Evolutionary conservation across 1,284 basidiomycete species (phyloP).

Genomic region (Tetrapyrgos nigripes): DNA sequence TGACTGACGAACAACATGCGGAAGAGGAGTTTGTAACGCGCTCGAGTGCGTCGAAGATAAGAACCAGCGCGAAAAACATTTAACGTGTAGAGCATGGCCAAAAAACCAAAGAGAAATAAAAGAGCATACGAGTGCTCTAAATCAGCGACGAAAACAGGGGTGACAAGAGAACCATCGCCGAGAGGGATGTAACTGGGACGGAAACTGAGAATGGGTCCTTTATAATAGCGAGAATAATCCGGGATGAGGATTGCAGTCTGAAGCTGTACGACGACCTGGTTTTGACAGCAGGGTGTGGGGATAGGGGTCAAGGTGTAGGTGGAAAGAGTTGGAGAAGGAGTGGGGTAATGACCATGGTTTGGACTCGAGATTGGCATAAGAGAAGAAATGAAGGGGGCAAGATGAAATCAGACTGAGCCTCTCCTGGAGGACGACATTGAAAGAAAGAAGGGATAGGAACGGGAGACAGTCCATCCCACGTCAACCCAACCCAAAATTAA

Average conservation of each 20-base stretch:
- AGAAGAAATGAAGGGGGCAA: neutral
- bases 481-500: slow-evolving; percentile 3
- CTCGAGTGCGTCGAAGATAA: slow-evolving; percentile 60
- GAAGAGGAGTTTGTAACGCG: slow-evolving; percentile 67
- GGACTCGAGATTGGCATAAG: neutral
- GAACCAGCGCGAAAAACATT: slow-evolving; percentile 59
- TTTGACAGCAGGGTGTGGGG: slow-evolving; percentile 37
- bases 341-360: too few species aligned
- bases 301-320: slow-evolving; percentile 35
- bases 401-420: neutral
- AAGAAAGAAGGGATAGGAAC: neutral
- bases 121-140: slow-evolving; percentile 47
- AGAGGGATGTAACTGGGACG: slow-evolving; percentile 55
- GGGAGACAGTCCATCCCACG: slow-evolving; percentile 1
- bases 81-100: slow-evolving; percentile 58
- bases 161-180: slow-evolving; percentile 64
- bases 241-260: slow-evolving; percentile 56
- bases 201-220: slow-evolving; percentile 45
- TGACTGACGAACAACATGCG: slow-evolving; percentile 64
- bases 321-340: slow-evolving; percentile 17
- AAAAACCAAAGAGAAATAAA: slow-evolving; percentile 54
- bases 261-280: slow-evolving; percentile 54
- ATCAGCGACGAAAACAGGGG: slow-evolving; percentile 52
- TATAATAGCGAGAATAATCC: slow-evolving; percentile 54
- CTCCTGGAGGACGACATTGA: slow-evolving; percentile 10